Base-by-base conservation (phyloP, 2,329 filamentous ascomycete species). In the Fusarium penzigii region DNA sequence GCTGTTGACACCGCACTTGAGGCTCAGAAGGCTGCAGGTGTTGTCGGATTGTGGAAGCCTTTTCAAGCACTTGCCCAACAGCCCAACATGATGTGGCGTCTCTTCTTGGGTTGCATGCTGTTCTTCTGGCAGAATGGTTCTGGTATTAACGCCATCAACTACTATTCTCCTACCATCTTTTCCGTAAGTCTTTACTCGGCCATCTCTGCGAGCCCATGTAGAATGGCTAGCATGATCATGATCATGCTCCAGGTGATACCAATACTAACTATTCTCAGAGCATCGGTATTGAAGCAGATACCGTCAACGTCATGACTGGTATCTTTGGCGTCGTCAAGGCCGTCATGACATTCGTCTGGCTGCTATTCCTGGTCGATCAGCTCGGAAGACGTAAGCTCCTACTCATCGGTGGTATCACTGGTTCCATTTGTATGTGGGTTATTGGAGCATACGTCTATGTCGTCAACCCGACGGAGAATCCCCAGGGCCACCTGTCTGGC, bases 271-370 rank as follows among this genome's bases (percentile, higher is more conserved):
- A 17, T 17, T 39, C 25, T 7, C 42, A 56, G 54, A 57, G 54
- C 43, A 57, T 57, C 43, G 54, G 54, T 39, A 48, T 57, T 32
- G 48, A 60, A 16, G 13, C 20, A 0, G 59, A 61, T 47, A 62
- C 59, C 6, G 57, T 61, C n/a, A 62, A 62, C 39, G 41, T 88
- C 36, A 86, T 84, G 9, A 88, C 85, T 1, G 85, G 85, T 17
- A 80, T 88, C 46, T 88, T 87, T 55, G 85, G 85, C 17, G 83
- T 87, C 2, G 80, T 88, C 59, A 87, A 87, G 73, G 86, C 84
- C 0, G 73, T 79, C 6, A 73, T 85, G 51, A 87, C 85, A 0
- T 70, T 88, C 25, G 61, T 87, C 58, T 88, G 84, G 81, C 75
- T 88, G 6, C 71, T 88, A 36, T 82, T 80, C 66, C 74, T 87